Evolutionary conservation across 1,284 basidiomycete species (phyloP).

Genomic region (Trichosporon coremiiforme): DNA sequence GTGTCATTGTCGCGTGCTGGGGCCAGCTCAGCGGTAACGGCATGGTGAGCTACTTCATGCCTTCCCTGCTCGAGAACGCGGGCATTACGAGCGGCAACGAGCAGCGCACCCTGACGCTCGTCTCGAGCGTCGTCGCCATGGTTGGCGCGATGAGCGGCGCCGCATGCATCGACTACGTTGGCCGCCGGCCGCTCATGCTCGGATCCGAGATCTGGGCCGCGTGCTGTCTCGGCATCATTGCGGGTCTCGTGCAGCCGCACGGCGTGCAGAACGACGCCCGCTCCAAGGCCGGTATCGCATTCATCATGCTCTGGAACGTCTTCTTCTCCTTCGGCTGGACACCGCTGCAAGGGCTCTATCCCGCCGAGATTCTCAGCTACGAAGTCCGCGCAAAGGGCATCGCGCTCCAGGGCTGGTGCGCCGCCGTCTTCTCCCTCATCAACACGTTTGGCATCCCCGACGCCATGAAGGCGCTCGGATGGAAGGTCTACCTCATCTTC

Average conservation of each 20-base stretch:
- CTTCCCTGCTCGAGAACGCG: conserved; percentile 37
- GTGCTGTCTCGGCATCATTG: conserved; percentile 35
- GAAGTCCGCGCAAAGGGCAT: conserved; percentile 62
- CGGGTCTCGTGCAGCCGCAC: conserved; percentile 35
- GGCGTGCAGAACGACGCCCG: conserved; percentile 32
- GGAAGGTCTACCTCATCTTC: conserved; percentile 61
- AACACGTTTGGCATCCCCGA: conserved; percentile 47
- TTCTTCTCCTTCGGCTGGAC: conserved; percentile 62
- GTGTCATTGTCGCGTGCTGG: conserved; percentile 55
- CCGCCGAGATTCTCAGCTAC: conserved; percentile 63
- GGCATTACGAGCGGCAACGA: conserved; percentile 37
- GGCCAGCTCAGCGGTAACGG: conserved; percentile 44
- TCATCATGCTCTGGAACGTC: conserved; percentile 35
- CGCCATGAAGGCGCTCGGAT: conserved; percentile 36
- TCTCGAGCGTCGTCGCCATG: conserved; percentile 37
- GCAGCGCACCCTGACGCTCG: conserved; percentile 41
- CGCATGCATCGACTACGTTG: conserved; percentile 37
- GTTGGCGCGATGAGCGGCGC: conserved; percentile 41
- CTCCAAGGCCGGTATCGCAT: conserved; percentile 41
- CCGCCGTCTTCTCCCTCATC: conserved; percentile 37
- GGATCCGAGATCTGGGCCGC: conserved; percentile 7
- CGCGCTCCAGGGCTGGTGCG: conserved; percentile 38
- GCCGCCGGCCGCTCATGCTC: conserved; percentile 42
- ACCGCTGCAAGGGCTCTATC: conserved; percentile 63
- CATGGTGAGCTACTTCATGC: conserved; percentile 55